A percentile compares a stretch with the other conserved stretches of the same genome.
These are phyloP conservation scores for Camellia granthamiana DNA, from an alignment of 148 eudicot species.

Conservation along the genomic window DNA sequence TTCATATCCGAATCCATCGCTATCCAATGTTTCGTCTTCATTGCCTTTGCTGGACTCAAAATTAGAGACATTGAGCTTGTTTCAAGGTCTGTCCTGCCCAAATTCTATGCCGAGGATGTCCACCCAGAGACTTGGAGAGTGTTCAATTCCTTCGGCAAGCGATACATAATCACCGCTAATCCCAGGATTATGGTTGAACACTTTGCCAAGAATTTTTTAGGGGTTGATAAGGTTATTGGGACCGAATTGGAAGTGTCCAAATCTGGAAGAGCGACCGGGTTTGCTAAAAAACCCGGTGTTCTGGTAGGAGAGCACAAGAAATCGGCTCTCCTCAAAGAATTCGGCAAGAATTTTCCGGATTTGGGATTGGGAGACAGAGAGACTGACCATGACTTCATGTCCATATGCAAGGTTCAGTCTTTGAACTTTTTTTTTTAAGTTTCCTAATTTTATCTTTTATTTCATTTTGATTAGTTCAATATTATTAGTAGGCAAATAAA, in stretches of 20 bases:
- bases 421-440: not conserved
- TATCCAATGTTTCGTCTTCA: slow-evolving; percentile 46
- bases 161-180: slow-evolving; percentile 52
- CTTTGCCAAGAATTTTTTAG: slow-evolving; percentile 55
- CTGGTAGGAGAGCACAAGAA: slow-evolving; percentile 56
- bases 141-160: slow-evolving; percentile 57
- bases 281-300: slow-evolving; percentile 60
- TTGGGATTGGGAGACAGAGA: slow-evolving; percentile 73
- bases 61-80: slow-evolving; percentile 61
- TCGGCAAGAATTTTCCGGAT: slow-evolving; percentile 48
- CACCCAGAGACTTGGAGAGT: slow-evolving; percentile 60
- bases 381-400: slow-evolving; percentile 73
- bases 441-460: not conserved
- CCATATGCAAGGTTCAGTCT: slow-evolving; percentile 71
- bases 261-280: slow-evolving; percentile 58
- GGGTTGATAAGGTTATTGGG: slow-evolving; percentile 68
- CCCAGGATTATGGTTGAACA: slow-evolving; percentile 75
- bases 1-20: slow-evolving; percentile 56
- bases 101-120: slow-evolving; percentile 59
- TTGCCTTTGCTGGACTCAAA: slow-evolving; percentile 57
- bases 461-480: not conserved
- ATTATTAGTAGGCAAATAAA: not conserved
- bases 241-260: slow-evolving; percentile 55
- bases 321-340: slow-evolving; percentile 41
- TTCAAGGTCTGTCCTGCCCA: slow-evolving; percentile 59